A percentile compares a stretch with the other conserved stretches of the same genome.
Conservation (phyloP, 306 rosid genomes). For the Medicago truncatula region MtrunA17r5.0-ANR NC_053045.1:63783501-63784000, state of each 20-base stretch:
- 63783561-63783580: constrained; percentile 11
- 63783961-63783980: not conserved
- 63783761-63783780: not conserved
- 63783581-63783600: not conserved
- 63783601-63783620: not conserved
- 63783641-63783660: not conserved
- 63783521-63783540: not conserved
- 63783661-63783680: not conserved
- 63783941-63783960: not conserved
- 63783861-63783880: not conserved
- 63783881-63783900: not conserved
- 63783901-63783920: not conserved
- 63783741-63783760: not conserved
- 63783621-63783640: not conserved
- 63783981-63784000: not conserved
- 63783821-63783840: not conserved
- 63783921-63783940: not conserved
- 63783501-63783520: not conserved
- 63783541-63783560: not conserved
- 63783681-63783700: not conserved
- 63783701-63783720: not conserved
- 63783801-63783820: not conserved
- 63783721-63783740: not conserved
- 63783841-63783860: not conserved
- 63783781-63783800: not conserved